phyloP scores from a whole-genome alignment of 331 rosid species.

The Prunus yedoensis region DNA sequence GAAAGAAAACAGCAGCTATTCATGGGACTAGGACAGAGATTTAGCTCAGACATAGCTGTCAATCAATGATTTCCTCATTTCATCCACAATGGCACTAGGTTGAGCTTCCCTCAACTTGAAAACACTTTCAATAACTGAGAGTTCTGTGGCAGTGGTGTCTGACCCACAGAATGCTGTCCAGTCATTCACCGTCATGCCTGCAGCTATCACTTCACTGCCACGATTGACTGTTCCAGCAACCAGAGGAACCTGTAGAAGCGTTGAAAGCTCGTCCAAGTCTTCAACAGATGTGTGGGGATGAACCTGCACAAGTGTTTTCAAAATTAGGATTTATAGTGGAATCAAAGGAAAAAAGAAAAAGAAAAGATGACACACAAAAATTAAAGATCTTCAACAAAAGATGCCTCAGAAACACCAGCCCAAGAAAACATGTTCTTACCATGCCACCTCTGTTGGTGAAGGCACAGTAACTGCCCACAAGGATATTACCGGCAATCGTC shows the following conservation, averaged over 20 bases:
- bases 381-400: too few species aligned
- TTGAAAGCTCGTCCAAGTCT: constrained; percentile 90
- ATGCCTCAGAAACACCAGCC: background rate
- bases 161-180: constrained; percentile 93
- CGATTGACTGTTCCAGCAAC: constrained; percentile 84
- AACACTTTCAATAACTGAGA: constrained; percentile 74
- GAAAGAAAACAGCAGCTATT: too few species aligned
- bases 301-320: constrained; percentile 46
- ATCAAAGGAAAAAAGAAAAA: background rate
- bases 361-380: background rate
- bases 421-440: constrained; percentile 36
- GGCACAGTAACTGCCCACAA: constrained; percentile 88
- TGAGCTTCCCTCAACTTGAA: constrained; percentile 88
- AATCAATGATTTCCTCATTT: constrained; percentile 82
- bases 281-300: constrained; percentile 94
- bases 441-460: constrained; percentile 90
- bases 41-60: constrained; percentile 63
- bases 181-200: constrained; percentile 79
- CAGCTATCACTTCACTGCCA: constrained; percentile 80
- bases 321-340: background rate
- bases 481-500: constrained; percentile 86
- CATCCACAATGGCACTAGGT: constrained; percentile 75
- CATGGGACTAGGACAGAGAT: background rate
- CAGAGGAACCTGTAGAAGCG: constrained; percentile 89
- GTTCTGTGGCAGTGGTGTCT: constrained; percentile 88